phyloP scores from a whole-genome alignment of 164 flowering plant species.

The Aristolochia californica region DNA sequence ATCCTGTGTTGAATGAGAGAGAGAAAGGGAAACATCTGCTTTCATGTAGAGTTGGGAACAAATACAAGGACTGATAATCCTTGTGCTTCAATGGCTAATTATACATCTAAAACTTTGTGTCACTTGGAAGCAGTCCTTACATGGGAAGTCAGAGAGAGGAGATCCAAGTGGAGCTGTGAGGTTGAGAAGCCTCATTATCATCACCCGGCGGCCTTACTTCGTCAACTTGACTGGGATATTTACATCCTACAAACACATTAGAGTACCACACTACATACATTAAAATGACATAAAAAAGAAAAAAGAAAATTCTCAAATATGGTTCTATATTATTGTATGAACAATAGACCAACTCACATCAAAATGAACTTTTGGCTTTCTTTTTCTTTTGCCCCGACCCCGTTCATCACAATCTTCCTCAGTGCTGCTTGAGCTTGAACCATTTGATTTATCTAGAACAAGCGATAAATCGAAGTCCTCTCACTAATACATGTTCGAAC shows the following conservation, averaged over 20 bases:
- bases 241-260: conserved; percentile 21
- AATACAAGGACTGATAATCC: no score
- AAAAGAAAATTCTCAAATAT: not conserved
- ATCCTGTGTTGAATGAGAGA: no score
- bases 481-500: no score
- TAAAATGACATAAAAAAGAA: not conserved
- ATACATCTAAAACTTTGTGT: conserved; percentile 4
- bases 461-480: no score
- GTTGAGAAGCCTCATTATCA: conserved; percentile 47
- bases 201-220: conserved; percentile 28
- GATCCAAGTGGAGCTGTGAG: conserved; percentile 46
- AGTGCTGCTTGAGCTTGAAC: conserved; percentile 26
- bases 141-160: conserved; percentile 22
- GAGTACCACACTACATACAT: no score
- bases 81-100: not conserved
- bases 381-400: conserved; percentile 39
- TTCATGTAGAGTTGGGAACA: no score
- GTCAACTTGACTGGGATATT: conserved; percentile 16
- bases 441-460: conserved; percentile 20
- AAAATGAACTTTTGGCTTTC: conserved; percentile 41
- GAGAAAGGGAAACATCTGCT: no score
- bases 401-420: conserved; percentile 17
- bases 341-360: conserved; percentile 31
- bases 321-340: not conserved
- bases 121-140: conserved; percentile 10